Percentiles rank a stretch among this genome's conserved stretches.
These are phyloP conservation scores for Bothriochloa decipiens DNA, from an alignment of 176 grass and related monocot species.

Conservation along the genomic window DNA sequence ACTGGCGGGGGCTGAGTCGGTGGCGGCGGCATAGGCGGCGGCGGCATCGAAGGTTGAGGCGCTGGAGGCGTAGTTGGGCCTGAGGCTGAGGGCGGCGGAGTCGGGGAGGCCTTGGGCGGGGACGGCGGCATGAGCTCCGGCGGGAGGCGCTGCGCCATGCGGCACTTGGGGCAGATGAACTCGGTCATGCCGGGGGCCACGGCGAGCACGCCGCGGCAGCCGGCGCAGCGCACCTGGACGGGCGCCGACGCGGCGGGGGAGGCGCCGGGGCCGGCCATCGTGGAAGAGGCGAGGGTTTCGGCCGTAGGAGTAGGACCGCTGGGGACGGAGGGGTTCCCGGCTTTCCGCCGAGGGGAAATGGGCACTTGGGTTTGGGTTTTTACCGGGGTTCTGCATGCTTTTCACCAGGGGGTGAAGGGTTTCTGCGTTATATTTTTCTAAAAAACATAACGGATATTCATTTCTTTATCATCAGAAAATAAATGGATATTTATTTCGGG, in stretches of 20 bases:
- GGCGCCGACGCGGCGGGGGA: constrained; percentile 30
- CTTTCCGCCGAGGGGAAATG: not conserved
- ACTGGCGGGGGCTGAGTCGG: not conserved
- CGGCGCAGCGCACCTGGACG: constrained; percentile 29
- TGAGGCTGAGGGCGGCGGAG: constrained; percentile 26
- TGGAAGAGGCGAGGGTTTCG: constrained; percentile 1
- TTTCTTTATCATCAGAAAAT: no score
- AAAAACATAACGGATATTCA: no score
- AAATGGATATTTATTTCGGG: no score
- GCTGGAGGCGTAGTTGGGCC: not conserved
- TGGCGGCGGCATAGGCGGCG: not conserved
- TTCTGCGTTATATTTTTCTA: not conserved
- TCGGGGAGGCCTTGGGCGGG: constrained; percentile 36
- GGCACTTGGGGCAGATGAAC: constrained; percentile 95
- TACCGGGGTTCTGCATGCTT: constrained; percentile 12
- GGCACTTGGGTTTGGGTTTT: not conserved
- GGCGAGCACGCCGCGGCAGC: constrained; percentile 63
- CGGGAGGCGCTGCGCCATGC: constrained; percentile 76
- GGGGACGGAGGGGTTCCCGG: no score
- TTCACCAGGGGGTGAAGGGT: not conserved
- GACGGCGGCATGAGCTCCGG: constrained; percentile 67
- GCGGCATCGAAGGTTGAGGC: not conserved
- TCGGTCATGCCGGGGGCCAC: constrained; percentile 85
- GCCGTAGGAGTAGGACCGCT: not conserved
- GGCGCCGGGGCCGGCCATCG: constrained; percentile 45